These are phyloP conservation scores for Eutypella sp. DNA, from an alignment of 2,329 filamentous ascomycete species.

Conservation along the genomic window DNA sequence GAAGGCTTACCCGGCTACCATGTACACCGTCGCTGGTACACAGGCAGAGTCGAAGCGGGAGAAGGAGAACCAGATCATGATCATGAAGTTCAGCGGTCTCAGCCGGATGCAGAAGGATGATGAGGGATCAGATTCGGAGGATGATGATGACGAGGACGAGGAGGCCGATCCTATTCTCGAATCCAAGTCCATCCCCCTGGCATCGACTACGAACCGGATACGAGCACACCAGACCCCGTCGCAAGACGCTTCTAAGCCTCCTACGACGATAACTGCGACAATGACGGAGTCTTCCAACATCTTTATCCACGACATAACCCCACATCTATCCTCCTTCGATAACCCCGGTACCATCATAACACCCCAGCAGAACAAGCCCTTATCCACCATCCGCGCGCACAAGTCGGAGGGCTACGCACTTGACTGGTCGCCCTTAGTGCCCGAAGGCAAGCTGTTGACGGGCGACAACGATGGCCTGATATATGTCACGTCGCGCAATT, in stretches of 20 bases:
- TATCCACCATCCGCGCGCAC: slow-evolving; percentile 84
- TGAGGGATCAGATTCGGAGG: slow-evolving; percentile 63
- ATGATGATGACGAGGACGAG: slow-evolving; percentile 71
- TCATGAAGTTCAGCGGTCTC: slow-evolving; percentile 92
- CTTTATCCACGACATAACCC: slow-evolving; percentile 89
- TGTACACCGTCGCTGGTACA: slow-evolving; percentile 92
- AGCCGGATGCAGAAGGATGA: slow-evolving; percentile 75
- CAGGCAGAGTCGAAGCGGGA: slow-evolving; percentile 74
- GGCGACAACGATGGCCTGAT: slow-evolving; percentile 90
- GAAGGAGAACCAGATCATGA: slow-evolving; percentile 88
- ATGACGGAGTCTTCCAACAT: slow-evolving; percentile 90
- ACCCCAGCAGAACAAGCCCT: slow-evolving; percentile 79
- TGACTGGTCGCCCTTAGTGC: slow-evolving; percentile 86
- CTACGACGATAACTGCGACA: slow-evolving; percentile 78
- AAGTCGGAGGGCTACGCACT: slow-evolving; percentile 91
- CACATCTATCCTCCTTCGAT: slow-evolving; percentile 85
- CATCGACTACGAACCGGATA: slow-evolving; percentile 88
- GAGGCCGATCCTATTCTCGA: slow-evolving; percentile 85
- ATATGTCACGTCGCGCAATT: slow-evolving; percentile 79
- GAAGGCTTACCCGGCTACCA: slow-evolving; percentile 88
- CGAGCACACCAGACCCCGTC: slow-evolving; percentile 76
- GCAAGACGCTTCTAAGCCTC: slow-evolving; percentile 63
- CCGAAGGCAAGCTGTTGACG: slow-evolving; percentile 80
- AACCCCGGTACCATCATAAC: slow-evolving; percentile 77
- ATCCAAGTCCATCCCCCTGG: slow-evolving; percentile 80